These are phyloP conservation scores for Quercus lobata DNA, from an alignment of 331 rosid genomes.

Conservation along the genomic window DNA sequence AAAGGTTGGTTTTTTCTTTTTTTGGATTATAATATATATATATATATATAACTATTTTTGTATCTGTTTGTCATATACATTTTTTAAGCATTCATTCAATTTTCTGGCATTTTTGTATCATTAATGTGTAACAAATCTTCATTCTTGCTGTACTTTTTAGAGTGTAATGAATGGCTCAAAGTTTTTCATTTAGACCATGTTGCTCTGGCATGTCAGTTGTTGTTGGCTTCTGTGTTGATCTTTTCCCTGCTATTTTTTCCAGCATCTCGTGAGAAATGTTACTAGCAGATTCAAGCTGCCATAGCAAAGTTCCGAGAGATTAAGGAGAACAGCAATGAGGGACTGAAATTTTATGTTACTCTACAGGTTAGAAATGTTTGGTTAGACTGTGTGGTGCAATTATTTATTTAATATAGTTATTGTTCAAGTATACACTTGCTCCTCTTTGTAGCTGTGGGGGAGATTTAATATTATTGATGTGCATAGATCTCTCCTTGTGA, in stretches of 20 bases:
- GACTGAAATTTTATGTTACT: constrained; percentile 74
- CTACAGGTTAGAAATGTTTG: not conserved
- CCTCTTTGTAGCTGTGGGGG: not conserved
- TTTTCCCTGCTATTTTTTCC: constrained; percentile 25
- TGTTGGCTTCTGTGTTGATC: constrained; percentile 11
- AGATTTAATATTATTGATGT: not conserved
- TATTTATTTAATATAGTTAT: not conserved
- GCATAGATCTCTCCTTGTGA: not conserved
- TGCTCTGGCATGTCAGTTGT: not conserved
- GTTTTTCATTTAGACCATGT: not conserved
- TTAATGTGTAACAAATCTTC: not conserved
- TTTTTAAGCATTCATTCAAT: not conserved
- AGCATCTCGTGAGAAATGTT: constrained; percentile 91
- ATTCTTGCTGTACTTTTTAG: not conserved
- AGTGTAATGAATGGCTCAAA: not conserved
- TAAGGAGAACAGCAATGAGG: constrained; percentile 91
- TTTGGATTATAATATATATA: not conserved
- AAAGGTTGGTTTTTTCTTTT: constrained; percentile 49
- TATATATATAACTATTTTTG: not conserved
- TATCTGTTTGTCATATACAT: no score
- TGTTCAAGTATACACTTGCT: not conserved
- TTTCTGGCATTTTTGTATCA: not conserved
- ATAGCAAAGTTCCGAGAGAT: constrained; percentile 82
- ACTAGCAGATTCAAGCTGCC: constrained; percentile 95
- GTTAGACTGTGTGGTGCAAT: not conserved